phyloP scores from a whole-genome alignment of 441 rosid species.

The Erysimum pusillum region DNA sequence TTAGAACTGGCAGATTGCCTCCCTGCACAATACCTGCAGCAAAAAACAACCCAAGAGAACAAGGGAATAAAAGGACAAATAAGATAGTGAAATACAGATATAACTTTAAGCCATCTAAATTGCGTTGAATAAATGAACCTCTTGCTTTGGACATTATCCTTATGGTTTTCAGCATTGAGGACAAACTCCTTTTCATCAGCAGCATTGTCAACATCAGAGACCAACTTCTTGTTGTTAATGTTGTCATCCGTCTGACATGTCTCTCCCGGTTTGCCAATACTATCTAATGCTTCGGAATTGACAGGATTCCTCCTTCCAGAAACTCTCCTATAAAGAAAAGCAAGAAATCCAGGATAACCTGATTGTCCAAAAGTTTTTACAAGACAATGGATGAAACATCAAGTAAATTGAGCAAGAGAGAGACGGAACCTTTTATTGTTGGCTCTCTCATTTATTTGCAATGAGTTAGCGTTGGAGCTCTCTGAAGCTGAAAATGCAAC shows the following conservation, averaged over 20 bases:
- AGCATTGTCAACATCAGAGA: slow-evolving; percentile 21
- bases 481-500: slow-evolving; percentile 47
- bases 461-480: slow-evolving; percentile 40
- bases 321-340: slow-evolving; percentile 20
- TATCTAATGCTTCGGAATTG: slow-evolving; percentile 9
- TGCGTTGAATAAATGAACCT: slow-evolving; percentile 1
- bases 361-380: background rate
- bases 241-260: slow-evolving; percentile 5
- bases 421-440: slow-evolving; percentile 34
- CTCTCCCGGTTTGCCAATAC: slow-evolving; percentile 22
- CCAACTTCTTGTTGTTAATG: background rate
- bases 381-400: slow-evolving; percentile 15
- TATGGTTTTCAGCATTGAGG: slow-evolving; percentile 2
- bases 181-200: background rate
- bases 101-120: background rate
- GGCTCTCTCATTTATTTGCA: slow-evolving; percentile 45
- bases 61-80: background rate
- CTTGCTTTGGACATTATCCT: slow-evolving; percentile 17
- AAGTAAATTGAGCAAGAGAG: slow-evolving; percentile 31
- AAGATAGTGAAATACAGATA: background rate
- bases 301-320: background rate
- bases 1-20: background rate
- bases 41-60: slow-evolving; percentile 1
- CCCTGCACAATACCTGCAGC: slow-evolving; percentile 17
- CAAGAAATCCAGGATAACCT: slow-evolving; percentile 7